Evolutionary conservation across 2,329 filamentous ascomycete species (phyloP), one percentile per base, ranked within the genome.

Genomic region (Aspergillus fructus): DNA sequence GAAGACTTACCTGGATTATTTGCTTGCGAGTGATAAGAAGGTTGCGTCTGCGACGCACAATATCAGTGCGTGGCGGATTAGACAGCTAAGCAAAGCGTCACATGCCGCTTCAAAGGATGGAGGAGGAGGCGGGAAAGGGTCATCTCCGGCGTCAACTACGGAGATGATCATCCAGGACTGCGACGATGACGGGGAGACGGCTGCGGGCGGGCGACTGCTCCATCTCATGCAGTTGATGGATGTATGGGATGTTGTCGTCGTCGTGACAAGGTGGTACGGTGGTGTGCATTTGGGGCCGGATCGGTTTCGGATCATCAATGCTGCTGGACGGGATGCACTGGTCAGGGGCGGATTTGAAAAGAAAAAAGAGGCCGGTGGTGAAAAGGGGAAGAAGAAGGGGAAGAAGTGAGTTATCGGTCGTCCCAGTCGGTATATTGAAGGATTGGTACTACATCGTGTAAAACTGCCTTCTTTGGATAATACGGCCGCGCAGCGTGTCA

Each of bases 161-260:
- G 81, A 79, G 56, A 82, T 81, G 50, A 78, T 78, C 27, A 91
- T 88, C 64, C 93, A 97, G 73, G 94, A 99, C 75, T 97, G 89
- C 70, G 90, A 99, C 67, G 94, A 99, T 68, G 94, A 99, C 72
- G 94, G 94, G 2, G 94, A 99, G 81, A 90, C 90, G 24, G 94
- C 94, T 5, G 94, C 94, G 0, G 94, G 94, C 0, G 87, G 89
- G 0, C 83, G 94, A 42, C 75, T 99, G 68, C 76, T 97, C 59
- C 91, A 96, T 76, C 79, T 99, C 30, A 89, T 99, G 87, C 92
- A 97, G 78, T 77, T 96, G 60, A 97, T 97, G 90, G 90, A 93
- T 68, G 81, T 96, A 11, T 97, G 93, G 92, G 85, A 96, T 73
- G 88, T 89, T 15, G 88, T 97, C 79, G 91, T 99, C 0, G 89